Evolutionary conservation across 306 rosid genomes (phyloP).

Genomic region (Cucumis cinereus): DNA sequence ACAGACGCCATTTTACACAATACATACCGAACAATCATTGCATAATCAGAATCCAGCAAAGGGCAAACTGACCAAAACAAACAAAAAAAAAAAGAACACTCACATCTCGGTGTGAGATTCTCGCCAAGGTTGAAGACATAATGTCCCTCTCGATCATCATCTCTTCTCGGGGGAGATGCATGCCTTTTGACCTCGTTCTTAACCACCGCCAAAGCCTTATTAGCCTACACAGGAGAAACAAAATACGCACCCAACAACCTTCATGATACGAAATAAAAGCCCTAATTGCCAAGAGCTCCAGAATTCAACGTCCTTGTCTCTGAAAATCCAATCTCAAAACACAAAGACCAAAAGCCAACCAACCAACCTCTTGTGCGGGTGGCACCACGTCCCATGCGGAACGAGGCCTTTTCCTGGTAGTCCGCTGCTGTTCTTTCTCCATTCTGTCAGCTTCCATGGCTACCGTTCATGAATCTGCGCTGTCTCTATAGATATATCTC

Average conservation of each 20-base stretch:
- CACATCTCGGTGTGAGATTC: constrained; percentile 92
- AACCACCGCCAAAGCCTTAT: constrained; percentile 26
- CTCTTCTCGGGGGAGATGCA: constrained; percentile 74
- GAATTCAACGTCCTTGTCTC: background rate
- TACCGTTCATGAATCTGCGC: constrained; percentile 16
- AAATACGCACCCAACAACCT: background rate
- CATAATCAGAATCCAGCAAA: background rate
- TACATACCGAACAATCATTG: background rate
- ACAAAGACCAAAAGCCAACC: constrained; percentile 8
- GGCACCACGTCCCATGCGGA: constrained; percentile 71
- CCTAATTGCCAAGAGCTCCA: background rate
- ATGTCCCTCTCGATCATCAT: constrained; percentile 94
- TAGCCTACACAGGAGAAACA: constrained; percentile 32
- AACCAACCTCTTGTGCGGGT: constrained; percentile 58
- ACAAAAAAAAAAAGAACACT: background rate
- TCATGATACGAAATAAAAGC: background rate
- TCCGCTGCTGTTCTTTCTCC: constrained; percentile 47
- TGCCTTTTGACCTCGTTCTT: constrained; percentile 36
- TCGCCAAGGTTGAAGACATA: constrained; percentile 78
- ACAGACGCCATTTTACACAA: background rate
- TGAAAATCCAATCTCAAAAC: constrained; percentile 24
- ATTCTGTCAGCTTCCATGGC: constrained; percentile 26
- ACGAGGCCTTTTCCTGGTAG: constrained; percentile 62
- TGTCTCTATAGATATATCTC: background rate
- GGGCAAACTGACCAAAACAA: background rate